Evolutionary conservation across 1,139 yeast genomes (phyloP).

Genomic region (Debaryomycetaceae sp.): DNA sequence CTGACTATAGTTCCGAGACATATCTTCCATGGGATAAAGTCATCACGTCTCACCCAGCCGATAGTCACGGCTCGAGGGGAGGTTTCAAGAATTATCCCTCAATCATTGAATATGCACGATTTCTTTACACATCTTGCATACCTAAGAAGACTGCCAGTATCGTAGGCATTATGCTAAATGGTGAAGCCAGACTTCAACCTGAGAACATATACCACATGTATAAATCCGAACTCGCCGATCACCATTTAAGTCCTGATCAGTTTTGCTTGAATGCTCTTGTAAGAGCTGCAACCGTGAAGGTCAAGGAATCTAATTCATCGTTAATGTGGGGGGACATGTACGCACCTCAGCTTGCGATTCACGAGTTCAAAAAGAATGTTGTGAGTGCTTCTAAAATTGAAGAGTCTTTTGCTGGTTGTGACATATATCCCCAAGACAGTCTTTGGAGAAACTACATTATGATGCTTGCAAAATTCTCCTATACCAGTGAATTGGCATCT

Average conservation of each 20-base stretch:
- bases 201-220: constrained; percentile 32
- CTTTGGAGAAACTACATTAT: constrained; percentile 53
- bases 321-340: constrained; percentile 45
- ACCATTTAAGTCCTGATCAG: constrained; percentile 26
- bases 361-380: constrained; percentile 46
- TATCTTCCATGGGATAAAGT: constrained; percentile 17
- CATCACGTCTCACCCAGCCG: neutral
- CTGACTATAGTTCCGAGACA: constrained; percentile 4
- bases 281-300: constrained; percentile 25
- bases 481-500: constrained; percentile 47
- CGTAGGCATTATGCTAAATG: constrained; percentile 39
- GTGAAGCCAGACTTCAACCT: constrained; percentile 44
- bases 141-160: constrained; percentile 21
- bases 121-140: constrained; percentile 15
- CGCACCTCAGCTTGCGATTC: constrained; percentile 61
- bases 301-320: constrained; percentile 12
- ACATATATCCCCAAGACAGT: constrained; percentile 41
- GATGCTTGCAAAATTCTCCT: constrained; percentile 46
- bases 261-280: constrained; percentile 43
- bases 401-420: constrained; percentile 18
- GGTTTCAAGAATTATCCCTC: constrained; percentile 10
- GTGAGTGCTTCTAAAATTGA: constrained; percentile 19
- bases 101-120: constrained; percentile 20
- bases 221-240: constrained; percentile 16
- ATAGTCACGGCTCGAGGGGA: neutral